Base-by-base conservation (phyloP, 306 rosid genomes). In the Trifolium repens region DNA sequence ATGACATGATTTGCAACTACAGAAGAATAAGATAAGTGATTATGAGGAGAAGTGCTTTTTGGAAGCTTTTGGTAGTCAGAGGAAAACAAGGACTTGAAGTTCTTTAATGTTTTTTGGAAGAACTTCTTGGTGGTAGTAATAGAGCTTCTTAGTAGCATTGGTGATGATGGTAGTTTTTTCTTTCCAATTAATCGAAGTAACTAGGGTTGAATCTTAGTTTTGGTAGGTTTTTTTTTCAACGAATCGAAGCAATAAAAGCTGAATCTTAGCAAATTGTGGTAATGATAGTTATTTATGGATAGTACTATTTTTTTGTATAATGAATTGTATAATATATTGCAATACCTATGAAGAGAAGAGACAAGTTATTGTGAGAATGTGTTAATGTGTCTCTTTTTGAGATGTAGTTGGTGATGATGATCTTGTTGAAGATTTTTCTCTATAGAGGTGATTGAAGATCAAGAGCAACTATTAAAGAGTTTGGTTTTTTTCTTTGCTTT, bases 61-160 rank as follows among this genome's bases (percentile, higher is more conserved):
- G 99, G 97, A 47, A 96, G 89, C 84, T 82, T 83, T 42, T 89
- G 57, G 79, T 96, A 96, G 52, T 55, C 82, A 0, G 96, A 78
- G 5, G 96, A 78, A 81, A 96, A 96, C 63, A 96, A 39, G 39
- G 82, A 85, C 85, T 88, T 96, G 84, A 96, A 76, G 78, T 69
- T 89, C 73, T 87, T 84, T 5, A 96, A 7, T 24, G 97, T 88
- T 79, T 82, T 92, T 34, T 79, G 85, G 72, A 96, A 85, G 87
- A 96, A 90, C 84, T 82, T 89, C 85, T 84, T 92, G 78, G 99
- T 89, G 79, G 50, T 83, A 71, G 90, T 80, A 84, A 94, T 82
- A 71, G 98, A 76, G 67, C 69, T 80, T 81, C 90, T 84, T 26
- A 96, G 84, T 85, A 87, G 27, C 99, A 96, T 91, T 80, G 76